Base-by-base conservation (phyloP, 1,284 basidiomycete genomes). In the Mycena citricolor region DNA sequence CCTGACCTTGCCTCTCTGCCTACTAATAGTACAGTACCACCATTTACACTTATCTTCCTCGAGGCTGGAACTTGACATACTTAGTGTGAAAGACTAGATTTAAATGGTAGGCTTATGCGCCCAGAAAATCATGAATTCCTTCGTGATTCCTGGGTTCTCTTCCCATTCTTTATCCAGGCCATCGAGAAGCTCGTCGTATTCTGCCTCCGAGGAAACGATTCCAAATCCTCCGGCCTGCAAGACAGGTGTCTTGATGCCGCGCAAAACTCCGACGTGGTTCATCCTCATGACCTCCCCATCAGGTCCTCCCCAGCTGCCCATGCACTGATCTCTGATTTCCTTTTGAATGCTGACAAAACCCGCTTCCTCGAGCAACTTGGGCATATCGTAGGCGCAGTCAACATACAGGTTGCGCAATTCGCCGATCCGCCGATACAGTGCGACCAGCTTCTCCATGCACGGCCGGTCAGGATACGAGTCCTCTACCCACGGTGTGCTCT, bases 281-380 rank as follows among this genome's bases (percentile, higher is more conserved):
- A 51, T 42, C 1, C 51, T 26, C 5, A 38, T 49, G 1, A 53
- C 47, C 7, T 37, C 39, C 8, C 54, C 55, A 0, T 24, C 28
- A 39, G 43, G 23, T 4, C 58, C 57, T 4, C 47, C 55, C 55
- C 55, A 59, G 7, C 24, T 44, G 1, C 57, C 58, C 8, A 58
- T 25, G 1, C 43, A 41, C 4, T 51, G 24, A 10, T 13, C 17
- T 14, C 49, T 35, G 17, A 26, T 23, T 28, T 58, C 56, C 10
- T 34, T 40, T 13, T 42, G 34, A 13, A 61, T 40, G 32, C 57
- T 47, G 3, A 40, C 33, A 34, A 62, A 60, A 1, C 58, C 58
- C 3, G 54, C 51, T 7, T 49, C 47, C 11, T 40, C 16, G 14
- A 63, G 45, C 36, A 59, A 42, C 12, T 26, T 32, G 1, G 57